These are phyloP conservation scores for Eucalyptus brandiana DNA, from an alignment of 345 rosid species.

Conservation along the genomic window DNA sequence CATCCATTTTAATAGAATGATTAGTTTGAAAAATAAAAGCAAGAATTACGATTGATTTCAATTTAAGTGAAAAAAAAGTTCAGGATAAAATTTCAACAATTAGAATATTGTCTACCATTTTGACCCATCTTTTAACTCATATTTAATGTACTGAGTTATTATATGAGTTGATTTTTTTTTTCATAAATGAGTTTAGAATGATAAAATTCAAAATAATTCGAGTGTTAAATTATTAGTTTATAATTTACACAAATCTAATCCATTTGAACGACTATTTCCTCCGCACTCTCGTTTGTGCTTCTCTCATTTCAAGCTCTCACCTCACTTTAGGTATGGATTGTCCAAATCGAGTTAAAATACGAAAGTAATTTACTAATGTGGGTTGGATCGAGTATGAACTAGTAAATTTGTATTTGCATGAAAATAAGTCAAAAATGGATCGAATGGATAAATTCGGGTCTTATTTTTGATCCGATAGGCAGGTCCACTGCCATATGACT, in stretches of 20 bases:
- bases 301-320: not conserved
- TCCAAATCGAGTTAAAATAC: too few species aligned
- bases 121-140: fast-evolving
- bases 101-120: not conserved
- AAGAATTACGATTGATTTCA: not conserved
- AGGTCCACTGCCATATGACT: not conserved
- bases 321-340: fast-evolving
- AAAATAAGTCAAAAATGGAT: fast-evolving
- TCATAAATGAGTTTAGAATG: too few species aligned
- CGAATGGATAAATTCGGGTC: too few species aligned
- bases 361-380: fast-evolving
- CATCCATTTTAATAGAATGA: not conserved
- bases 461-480: fast-evolving
- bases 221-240: too few species aligned
- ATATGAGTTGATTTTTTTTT: too few species aligned
- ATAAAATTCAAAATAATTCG: fast-evolving
- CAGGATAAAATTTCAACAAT: fast-evolving
- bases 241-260: too few species aligned
- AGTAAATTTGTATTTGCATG: fast-evolving
- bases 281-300: fast-evolving
- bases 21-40: fast-evolving
- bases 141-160: fast-evolving
- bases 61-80: not conserved
- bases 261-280: fast-evolving
- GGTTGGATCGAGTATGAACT: fast-evolving